These are phyloP conservation scores for Cercospora beticola DNA, from an alignment of 2,329 filamentous ascomycete genomes.

Conservation along the genomic window DNA sequence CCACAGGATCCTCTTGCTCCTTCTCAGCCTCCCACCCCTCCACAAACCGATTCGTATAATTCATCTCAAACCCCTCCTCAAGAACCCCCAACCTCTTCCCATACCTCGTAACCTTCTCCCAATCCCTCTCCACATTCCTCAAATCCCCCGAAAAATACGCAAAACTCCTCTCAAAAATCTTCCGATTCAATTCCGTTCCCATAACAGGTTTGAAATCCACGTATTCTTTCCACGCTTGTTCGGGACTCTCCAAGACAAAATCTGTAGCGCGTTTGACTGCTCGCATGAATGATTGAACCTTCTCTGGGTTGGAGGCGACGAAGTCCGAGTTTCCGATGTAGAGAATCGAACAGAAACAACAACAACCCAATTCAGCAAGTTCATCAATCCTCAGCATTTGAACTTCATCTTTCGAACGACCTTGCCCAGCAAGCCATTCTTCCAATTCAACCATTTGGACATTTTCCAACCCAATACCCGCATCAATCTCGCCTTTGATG, in stretches of 20 bases:
- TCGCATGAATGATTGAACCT: constrained; percentile 66
- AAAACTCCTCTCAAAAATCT: constrained; percentile 77
- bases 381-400: constrained; percentile 81
- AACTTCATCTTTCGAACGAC: constrained; percentile 64
- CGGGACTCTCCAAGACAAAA: constrained; percentile 64
- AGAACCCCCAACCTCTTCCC: constrained; percentile 71
- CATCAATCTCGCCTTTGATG: constrained; percentile 69
- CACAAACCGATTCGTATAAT: constrained; percentile 71
- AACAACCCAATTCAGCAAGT: constrained; percentile 75
- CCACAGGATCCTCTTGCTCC: constrained; percentile 66
- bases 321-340: constrained; percentile 78
- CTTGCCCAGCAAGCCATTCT: constrained; percentile 67
- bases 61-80: constrained; percentile 62
- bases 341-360: constrained; percentile 79
- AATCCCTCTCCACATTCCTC: constrained; percentile 73
- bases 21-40: constrained; percentile 60
- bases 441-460: constrained; percentile 81
- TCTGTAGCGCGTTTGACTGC: constrained; percentile 75
- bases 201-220: constrained; percentile 71
- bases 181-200: constrained; percentile 66
- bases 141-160: constrained; percentile 74
- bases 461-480: constrained; percentile 75
- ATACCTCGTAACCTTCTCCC: constrained; percentile 74
- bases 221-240: constrained; percentile 66
- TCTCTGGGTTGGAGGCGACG: constrained; percentile 63